Evolutionary conservation across 2,329 filamentous ascomycete genomes (phyloP), one percentile per base, ranked within the genome.

Genomic region (Aspergillus pseudoterreus): DNA sequence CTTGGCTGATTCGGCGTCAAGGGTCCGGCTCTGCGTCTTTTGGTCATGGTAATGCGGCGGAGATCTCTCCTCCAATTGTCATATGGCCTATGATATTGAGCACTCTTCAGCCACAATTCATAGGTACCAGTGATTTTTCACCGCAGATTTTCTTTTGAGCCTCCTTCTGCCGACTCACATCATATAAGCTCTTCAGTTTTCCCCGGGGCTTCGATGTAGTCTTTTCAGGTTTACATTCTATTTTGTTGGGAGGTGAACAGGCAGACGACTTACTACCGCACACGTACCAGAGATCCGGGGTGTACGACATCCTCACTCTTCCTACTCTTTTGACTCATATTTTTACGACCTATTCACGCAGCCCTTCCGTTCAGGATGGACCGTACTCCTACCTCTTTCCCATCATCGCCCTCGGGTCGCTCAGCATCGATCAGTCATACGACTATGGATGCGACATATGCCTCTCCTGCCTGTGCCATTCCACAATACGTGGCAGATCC

Each of bases 1-100:
- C 69, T 71, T 66, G 67, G 54, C 62, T 54, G 57, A 59, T 51
- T 55, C 60, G 67, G 62, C 62, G 61, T 66, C 58, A 62, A 58
- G 56, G 54, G 52, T 51, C 58, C 38, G 51, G 57, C 52, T 64
- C 58, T 57, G 60, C 59, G 61, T 53, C 50, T 56, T 49, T 54
- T 57, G 51, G 57, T 57, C 54, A 55, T 59, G 49, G 61, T 52
- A 49, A 63, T 65, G 57, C 60, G 51, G 60, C 56, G 58, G 59
- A 57, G 53, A 54, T 24, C 43, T 62, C 50, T 56, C 51, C 59
- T 57, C 60, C 60, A 63, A 63, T 64, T 54, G 56, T 61, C 53
- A 56, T 59, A 61, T 61, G 62, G 58, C 56, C 51, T 54, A 53
- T 56, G 55, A 50, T 50, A 43, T 46, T 45, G 53, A 53, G 50